Conservation (phyloP, 2,329 filamentous ascomycete genomes). For the Curvularia lunata region DNA sequence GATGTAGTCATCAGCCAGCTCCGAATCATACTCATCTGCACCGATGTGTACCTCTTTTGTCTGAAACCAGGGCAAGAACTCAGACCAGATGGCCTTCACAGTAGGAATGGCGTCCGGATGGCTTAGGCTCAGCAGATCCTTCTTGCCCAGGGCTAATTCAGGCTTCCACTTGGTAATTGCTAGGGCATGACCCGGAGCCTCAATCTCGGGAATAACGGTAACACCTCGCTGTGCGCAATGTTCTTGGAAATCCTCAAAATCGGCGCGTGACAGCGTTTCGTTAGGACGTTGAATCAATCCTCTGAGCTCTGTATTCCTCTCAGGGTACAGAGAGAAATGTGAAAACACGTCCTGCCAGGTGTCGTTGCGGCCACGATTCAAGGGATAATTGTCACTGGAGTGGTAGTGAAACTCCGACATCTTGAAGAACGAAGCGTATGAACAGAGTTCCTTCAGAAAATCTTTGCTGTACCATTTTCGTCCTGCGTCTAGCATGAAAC, state of each 20-base stretch:
- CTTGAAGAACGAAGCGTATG: slow-evolving; percentile 57
- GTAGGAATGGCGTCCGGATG: slow-evolving; percentile 47
- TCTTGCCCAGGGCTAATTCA: slow-evolving; percentile 45
- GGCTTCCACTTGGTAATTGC: slow-evolving; percentile 51
- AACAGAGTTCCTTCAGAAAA: slow-evolving; percentile 55
- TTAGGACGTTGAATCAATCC: slow-evolving; percentile 46
- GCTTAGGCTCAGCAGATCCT: slow-evolving; percentile 46
- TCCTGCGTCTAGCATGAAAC: slow-evolving; percentile 55
- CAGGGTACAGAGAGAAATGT: slow-evolving; percentile 52
- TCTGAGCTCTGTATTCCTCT: slow-evolving; percentile 41
- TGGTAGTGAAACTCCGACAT: slow-evolving; percentile 59
- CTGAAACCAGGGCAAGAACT: slow-evolving; percentile 50
- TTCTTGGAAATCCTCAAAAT: slow-evolving; percentile 46
- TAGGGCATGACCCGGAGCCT: slow-evolving; percentile 47
- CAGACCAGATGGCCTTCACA: slow-evolving; percentile 46
- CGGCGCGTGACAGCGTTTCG: slow-evolving; percentile 42
- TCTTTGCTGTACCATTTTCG: slow-evolving; percentile 53
- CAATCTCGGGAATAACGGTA: slow-evolving; percentile 49
- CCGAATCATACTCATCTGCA: slow-evolving; percentile 47
- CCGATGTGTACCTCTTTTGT: slow-evolving; percentile 49
- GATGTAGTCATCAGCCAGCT: slow-evolving; percentile 47
- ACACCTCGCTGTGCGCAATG: slow-evolving; percentile 46
- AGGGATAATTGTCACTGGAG: slow-evolving; percentile 57
- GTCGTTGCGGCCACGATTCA: slow-evolving; percentile 56
- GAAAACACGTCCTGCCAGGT: slow-evolving; percentile 57